Conservation (phyloP, 768 basidiomycete species). For the Termitomyces sp. region DNA sequence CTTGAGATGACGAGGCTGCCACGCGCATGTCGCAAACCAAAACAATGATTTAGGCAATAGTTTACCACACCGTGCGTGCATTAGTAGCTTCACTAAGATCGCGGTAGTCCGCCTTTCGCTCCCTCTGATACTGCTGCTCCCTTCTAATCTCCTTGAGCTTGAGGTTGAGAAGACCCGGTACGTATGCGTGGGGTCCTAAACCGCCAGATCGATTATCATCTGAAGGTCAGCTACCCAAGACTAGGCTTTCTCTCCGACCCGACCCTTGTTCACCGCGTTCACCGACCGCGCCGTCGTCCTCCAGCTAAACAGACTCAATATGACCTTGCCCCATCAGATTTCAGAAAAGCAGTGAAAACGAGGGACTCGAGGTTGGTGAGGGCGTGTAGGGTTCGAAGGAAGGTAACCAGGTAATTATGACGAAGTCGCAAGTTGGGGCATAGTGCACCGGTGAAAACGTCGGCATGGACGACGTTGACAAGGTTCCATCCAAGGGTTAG, state of each 20-base stretch:
- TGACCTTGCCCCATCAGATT: conserved; percentile 28
- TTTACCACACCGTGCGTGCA: conserved; percentile 88
- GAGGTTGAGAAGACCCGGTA: too few relatives aligned
- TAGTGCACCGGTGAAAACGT: conserved; percentile 65
- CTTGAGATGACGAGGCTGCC: conserved; percentile 92
- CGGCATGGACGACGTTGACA: conserved; percentile 50
- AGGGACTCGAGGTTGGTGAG: conserved; percentile 49
- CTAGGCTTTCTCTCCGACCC: too few relatives aligned
- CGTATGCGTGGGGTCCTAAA: too few relatives aligned
- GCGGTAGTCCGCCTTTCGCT: conserved; percentile 88
- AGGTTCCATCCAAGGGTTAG: conserved; percentile 49
- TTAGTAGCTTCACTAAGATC: conserved; percentile 86
- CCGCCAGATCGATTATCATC: too few relatives aligned
- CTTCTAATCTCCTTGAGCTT: conserved; percentile 90
- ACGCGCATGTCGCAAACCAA: conserved; percentile 80
- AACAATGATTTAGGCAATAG: too few relatives aligned
- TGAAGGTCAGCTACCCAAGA: too few relatives aligned
- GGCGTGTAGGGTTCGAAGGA: conserved; percentile 32
- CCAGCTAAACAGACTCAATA: conserved; percentile 59
- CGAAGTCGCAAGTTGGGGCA: conserved; percentile 61
- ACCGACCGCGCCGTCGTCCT: conserved; percentile 60
- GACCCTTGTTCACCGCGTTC: conserved; percentile 9
- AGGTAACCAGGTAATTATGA: conserved; percentile 78
- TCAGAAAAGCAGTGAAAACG: conserved; percentile 58
- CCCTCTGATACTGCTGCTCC: conserved; percentile 97